Evolutionary conservation across 345 rosid species (phyloP), one percentile per base, ranked within the genome.

Genomic region (Eucalyptus polyanthemos): DNA sequence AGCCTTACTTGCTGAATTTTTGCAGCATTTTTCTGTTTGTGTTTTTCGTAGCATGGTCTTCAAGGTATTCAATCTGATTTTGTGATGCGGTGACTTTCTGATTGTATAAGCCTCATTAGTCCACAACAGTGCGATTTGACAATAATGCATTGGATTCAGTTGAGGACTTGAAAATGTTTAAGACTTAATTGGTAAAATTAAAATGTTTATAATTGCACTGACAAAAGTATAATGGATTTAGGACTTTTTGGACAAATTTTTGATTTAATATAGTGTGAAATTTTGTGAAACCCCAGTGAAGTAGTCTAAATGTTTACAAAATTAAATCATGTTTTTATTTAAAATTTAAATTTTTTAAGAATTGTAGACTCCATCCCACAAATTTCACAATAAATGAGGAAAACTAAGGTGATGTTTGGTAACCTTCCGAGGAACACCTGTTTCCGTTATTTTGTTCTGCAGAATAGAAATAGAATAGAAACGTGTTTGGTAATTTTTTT

Each of bases 171-270:
- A 58, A 58, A 24, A 10, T 2, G 14, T 58, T 24, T 58, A 58
- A 24, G 6, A 58, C 3, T 58, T 11, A 25, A 58, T 24, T 4
- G 13, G 12, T 9, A 58, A 3, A 54, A 54, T 54, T 21, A 58
- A 25, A 58, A 25, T 24, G 6, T 58, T 24, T 58, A 58, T 4
- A 11, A 58, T 25, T 58, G 1, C 1, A 58, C 2, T 11, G 0
- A 5, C 27, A 50, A 58, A 58, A 24, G 65, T 15, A 2, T 27
- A 9, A 58, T 58, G 6, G 3, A 24, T 58, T 58, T 58, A 58
- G n/a, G 6, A 11, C 0, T 25, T 58, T 10, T 4, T 24, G 14
- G 6, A 24, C 29, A 24, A 58, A 58, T 10, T 25, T 10, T 4
- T 58, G 1, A 9, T 22, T 56, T 22, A 56, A 56, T 56, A 56